Percentiles rank a stretch among this genome's conserved stretches.
These are phyloP conservation scores for Brettanomyces anomalus DNA, from an alignment of 805 yeast species.

Conservation along the genomic window DNA sequence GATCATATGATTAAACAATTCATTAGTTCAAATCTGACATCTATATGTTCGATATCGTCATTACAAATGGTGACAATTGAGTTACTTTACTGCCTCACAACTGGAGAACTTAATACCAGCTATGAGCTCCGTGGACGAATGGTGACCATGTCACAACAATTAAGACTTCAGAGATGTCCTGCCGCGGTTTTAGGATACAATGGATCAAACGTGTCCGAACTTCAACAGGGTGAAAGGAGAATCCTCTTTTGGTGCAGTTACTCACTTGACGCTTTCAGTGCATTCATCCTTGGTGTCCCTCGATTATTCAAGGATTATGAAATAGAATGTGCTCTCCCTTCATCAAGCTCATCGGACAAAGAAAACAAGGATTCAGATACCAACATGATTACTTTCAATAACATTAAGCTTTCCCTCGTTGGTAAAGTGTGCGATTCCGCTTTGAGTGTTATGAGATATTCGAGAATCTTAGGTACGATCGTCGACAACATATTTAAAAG, in stretches of 20 bases:
- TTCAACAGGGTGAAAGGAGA: slow-evolving; percentile 77
- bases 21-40: slow-evolving; percentile 50
- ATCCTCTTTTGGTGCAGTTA: slow-evolving; percentile 80
- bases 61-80: slow-evolving; percentile 64
- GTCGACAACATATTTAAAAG: slow-evolving; percentile 65
- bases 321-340: slow-evolving; percentile 80
- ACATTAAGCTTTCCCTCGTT: slow-evolving; percentile 50
- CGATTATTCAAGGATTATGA: slow-evolving; percentile 71
- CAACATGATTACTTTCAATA: slow-evolving; percentile 44
- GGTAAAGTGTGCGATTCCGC: slow-evolving; percentile 64
- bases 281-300: slow-evolving; percentile 76
- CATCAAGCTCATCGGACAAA: slow-evolving; percentile 26
- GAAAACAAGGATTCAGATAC: slow-evolving; percentile 35
- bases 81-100: slow-evolving; percentile 58
- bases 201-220: slow-evolving; percentile 55
- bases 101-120: slow-evolving; percentile 65
- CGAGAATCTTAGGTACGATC: slow-evolving; percentile 65
- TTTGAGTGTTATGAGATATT: slow-evolving; percentile 54
- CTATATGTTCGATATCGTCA: slow-evolving; percentile 55
- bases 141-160: slow-evolving; percentile 76
- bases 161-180: slow-evolving; percentile 80
- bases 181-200: slow-evolving; percentile 64
- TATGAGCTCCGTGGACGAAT: slow-evolving; percentile 71
- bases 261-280: slow-evolving; percentile 64
- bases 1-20: slow-evolving; percentile 56